Conservation (phyloP, 2,329 filamentous ascomycete species). For the Aspergillus persii region DNA sequence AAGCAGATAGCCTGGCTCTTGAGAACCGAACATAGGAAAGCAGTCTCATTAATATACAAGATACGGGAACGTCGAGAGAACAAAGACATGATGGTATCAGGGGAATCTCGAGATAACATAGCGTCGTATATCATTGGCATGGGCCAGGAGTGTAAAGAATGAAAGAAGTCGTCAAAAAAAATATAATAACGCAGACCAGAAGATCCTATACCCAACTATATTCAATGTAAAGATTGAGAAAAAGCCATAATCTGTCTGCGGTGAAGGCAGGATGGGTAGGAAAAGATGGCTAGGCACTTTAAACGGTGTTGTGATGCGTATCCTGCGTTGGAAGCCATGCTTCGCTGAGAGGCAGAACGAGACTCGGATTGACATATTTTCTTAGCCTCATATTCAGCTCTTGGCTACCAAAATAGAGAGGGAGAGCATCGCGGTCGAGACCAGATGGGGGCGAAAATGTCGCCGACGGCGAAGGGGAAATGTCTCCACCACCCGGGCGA, state of each 20-base stretch:
- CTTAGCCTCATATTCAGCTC: constrained; percentile 41
- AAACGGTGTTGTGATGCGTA: constrained; percentile 13
- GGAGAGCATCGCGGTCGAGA: constrained; percentile 44
- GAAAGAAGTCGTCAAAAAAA: not conserved
- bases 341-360: constrained; percentile 44
- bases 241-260: not conserved
- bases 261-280: not conserved
- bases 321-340: constrained; percentile 42
- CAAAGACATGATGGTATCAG: constrained; percentile 1
- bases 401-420: constrained; percentile 40
- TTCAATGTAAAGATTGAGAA: too few species aligned
- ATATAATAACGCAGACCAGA: not conserved
- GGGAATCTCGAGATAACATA: constrained; percentile 1
- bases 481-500: constrained; percentile 46
- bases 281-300: not conserved
- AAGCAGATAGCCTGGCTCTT: not conserved
- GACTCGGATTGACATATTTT: constrained; percentile 49
- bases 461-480: constrained; percentile 37
- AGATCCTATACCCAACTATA: not conserved
- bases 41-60: not conserved
- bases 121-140: constrained; percentile 10
- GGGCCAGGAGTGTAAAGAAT: not conserved
- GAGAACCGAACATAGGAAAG: not conserved
- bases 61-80: not conserved
- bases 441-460: constrained; percentile 42